phyloP scores from a whole-genome alignment of 257 asterid species.

The Solanum sitiens region DNA sequence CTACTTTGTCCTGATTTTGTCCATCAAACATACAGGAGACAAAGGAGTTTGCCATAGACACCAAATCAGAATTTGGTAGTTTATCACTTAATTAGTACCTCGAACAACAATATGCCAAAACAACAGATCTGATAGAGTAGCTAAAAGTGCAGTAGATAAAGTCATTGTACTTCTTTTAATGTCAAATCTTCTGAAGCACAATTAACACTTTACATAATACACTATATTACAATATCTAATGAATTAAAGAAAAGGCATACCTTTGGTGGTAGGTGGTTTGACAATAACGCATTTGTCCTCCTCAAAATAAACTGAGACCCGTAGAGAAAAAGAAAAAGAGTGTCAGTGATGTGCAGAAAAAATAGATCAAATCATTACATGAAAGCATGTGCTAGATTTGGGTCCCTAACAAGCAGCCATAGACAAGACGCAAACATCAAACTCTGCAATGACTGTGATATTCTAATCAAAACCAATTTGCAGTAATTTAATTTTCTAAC shows the following conservation, averaged over 20 bases:
- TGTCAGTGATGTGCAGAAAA: slow-evolving; percentile 6
- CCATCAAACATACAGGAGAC: not conserved
- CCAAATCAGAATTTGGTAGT: not conserved
- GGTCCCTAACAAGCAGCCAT: not conserved
- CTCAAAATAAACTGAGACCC: slow-evolving; percentile 79
- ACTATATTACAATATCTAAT: not conserved
- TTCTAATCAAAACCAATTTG: not conserved
- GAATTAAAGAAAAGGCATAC: slow-evolving; percentile 18
- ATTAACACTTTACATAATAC: not conserved
- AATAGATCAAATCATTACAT: not conserved
- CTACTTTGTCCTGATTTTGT: not conserved
- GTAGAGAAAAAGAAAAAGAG: not conserved
- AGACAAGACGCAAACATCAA: not conserved
- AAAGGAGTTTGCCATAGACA: not conserved
- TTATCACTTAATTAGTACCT: not conserved
- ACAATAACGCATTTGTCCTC: slow-evolving; percentile 89
- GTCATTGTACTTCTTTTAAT: not conserved
- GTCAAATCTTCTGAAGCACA: not conserved
- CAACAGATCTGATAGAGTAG: not conserved
- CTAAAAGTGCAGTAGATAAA: not conserved
- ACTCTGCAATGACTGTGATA: not conserved
- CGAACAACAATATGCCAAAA: not conserved
- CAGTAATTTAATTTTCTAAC: not conserved
- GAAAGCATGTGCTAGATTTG: not conserved
- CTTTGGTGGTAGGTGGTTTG: slow-evolving; percentile 99